Evolutionary conservation across 1,139 yeast genomes (phyloP).

Genomic region (Saccharomyces hybrid): DNA sequence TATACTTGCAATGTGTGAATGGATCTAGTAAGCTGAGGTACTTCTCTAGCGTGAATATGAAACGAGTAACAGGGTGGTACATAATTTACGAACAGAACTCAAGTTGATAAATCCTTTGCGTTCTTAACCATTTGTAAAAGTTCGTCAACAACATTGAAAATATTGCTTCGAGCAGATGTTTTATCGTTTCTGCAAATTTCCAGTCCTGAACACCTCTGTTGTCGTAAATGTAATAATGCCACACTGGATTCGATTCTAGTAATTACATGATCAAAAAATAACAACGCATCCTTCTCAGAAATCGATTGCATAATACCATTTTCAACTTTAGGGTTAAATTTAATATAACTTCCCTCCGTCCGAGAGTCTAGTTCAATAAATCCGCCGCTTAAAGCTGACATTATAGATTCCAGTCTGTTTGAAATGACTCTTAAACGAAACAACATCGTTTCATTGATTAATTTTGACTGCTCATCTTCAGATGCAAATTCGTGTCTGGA

Average conservation of each 20-base stretch:
- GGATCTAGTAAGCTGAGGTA: background rate
- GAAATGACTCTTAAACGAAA: conserved; percentile 23
- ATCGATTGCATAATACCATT: conserved; percentile 14
- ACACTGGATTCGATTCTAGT: conserved; percentile 28
- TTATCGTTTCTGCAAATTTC: conserved; percentile 14
- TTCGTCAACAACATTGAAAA: conserved; percentile 22
- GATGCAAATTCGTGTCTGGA: conserved; percentile 40
- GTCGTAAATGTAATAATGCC: conserved; percentile 26
- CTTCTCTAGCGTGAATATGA: background rate
- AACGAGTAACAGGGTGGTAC: background rate
- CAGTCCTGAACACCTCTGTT: conserved; percentile 20
- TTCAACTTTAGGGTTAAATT: conserved; percentile 14
- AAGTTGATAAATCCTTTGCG: background rate
- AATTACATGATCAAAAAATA: conserved; percentile 29
- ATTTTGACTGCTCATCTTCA: conserved; percentile 19
- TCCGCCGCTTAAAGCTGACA: conserved; percentile 24
- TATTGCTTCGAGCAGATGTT: conserved; percentile 9
- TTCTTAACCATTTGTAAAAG: conserved; percentile 1
- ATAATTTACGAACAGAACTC: background rate
- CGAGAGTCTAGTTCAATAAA: conserved; percentile 12
- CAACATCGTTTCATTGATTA: conserved; percentile 23
- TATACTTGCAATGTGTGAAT: background rate
- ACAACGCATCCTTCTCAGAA: conserved; percentile 21
- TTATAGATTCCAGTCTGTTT: conserved; percentile 21
- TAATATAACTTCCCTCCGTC: conserved; percentile 1